Evolutionary conservation across 495 filamentous ascomycete genomes (phyloP).

Genomic region (Jackrogersella multiformis): DNA sequence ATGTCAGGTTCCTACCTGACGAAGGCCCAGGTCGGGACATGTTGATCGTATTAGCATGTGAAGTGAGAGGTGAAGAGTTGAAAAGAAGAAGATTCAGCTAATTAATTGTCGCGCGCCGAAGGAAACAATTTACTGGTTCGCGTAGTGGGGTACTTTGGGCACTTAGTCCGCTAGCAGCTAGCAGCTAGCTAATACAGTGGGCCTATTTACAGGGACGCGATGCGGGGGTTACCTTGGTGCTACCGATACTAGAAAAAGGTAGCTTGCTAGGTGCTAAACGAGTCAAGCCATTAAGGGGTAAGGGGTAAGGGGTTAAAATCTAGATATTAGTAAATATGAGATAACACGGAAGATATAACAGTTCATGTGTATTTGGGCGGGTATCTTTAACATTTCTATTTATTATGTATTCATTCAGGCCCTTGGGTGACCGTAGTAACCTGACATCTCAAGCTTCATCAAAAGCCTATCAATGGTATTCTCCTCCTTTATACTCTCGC

Average conservation of each 20-base stretch:
- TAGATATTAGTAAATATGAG: neutral
- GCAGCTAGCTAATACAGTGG: too few relatives aligned
- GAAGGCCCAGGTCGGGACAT: constrained; percentile 59
- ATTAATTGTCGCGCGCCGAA: constrained; percentile 19
- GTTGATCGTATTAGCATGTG: constrained; percentile 25
- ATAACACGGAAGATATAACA: neutral
- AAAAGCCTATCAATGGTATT: constrained; percentile 64
- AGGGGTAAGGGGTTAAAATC: constrained; percentile 3
- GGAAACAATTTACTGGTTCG: constrained; percentile 37
- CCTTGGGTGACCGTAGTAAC: constrained; percentile 57
- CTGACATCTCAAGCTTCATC: constrained; percentile 68
- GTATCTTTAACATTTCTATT: constrained; percentile 34
- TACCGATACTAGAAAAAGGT: too few relatives aligned
- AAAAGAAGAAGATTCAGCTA: neutral
- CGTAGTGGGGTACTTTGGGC: constrained; percentile 7
- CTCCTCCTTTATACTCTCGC: constrained; percentile 44
- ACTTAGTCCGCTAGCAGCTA: neutral
- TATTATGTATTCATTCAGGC: constrained; percentile 31
- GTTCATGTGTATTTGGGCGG: constrained; percentile 19
- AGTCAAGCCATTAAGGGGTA: neutral
- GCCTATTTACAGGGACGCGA: too few relatives aligned
- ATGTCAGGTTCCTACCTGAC: constrained; percentile 71
- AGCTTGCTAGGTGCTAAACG: neutral
- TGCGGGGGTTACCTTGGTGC: too few relatives aligned
- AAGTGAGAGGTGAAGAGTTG: neutral